phyloP scores from a whole-genome alignment of 2,329 filamentous ascomycete species.

The Diaporthe humulicola region DNA sequence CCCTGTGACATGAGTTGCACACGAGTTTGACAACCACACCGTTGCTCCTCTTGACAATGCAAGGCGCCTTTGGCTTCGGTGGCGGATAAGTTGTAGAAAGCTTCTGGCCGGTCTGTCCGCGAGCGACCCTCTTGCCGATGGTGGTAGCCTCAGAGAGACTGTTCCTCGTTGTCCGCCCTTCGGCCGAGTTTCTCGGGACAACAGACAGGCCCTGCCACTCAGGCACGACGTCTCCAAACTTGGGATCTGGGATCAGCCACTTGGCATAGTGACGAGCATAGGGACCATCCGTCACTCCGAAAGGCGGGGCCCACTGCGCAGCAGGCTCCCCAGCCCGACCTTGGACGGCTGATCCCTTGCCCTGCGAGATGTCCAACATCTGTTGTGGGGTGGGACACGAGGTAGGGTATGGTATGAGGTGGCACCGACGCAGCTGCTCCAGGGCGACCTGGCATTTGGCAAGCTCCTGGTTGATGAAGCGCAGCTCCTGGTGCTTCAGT shows the following conservation, averaged over 20 bases:
- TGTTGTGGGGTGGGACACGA: conserved; percentile 75
- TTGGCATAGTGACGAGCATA: conserved; percentile 95
- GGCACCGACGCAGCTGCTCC: conserved; percentile 92
- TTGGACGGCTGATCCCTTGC: conserved; percentile 79
- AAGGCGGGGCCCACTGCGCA: conserved; percentile 86
- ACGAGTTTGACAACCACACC: conserved; percentile 90
- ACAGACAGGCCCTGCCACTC: conserved; percentile 60
- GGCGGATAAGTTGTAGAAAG: conserved; percentile 78
- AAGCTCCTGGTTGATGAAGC: conserved; percentile 94
- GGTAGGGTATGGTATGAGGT: conserved; percentile 90
- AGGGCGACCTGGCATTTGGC: conserved; percentile 94
- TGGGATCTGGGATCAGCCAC: conserved; percentile 92
- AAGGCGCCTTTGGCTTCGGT: conserved; percentile 85
- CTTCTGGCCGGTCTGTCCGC: conserved; percentile 69
- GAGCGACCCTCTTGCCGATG: conserved; percentile 63
- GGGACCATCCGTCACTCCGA: conserved; percentile 91
- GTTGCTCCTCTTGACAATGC: conserved; percentile 87
- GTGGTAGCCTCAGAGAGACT: conserved; percentile 70
- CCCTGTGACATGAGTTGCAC: conserved; percentile 88
- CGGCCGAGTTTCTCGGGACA: conserved; percentile 62
- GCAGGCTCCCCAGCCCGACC: conserved; percentile 72
- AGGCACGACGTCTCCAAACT: conserved; percentile 79
- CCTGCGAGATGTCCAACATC: conserved; percentile 79
- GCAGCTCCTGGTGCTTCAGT: conserved; percentile 93
- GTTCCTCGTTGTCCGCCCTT: conserved; percentile 85